Percentiles rank a stretch among this genome's conserved stretches.
Evolutionary conservation across 208 protist species (phyloP).

Genomic region (Angomonas ambiguus): DNA sequence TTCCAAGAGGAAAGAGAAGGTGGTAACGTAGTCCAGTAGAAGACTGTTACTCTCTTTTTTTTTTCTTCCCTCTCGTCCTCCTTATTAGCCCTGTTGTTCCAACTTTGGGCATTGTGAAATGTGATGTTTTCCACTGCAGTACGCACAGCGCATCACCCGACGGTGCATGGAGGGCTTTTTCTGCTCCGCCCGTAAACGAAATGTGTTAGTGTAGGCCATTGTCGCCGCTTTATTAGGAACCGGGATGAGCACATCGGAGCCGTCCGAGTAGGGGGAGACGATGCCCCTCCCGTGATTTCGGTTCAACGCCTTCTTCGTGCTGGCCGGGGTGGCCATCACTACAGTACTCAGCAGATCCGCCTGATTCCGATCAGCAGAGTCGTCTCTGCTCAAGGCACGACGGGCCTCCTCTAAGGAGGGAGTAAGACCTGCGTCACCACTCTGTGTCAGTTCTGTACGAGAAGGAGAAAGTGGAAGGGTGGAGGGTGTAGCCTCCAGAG

Average conservation of each 20-base stretch:
- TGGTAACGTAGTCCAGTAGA: constrained; percentile 5
- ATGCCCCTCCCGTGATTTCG: background rate
- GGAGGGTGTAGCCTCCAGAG: background rate
- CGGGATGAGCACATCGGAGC: constrained; percentile 20
- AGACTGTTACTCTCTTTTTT: background rate
- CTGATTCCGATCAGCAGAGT: too few relatives aligned
- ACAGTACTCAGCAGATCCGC: background rate
- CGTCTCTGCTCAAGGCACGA: background rate
- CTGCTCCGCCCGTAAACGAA: constrained; percentile 35
- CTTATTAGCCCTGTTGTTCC: constrained; percentile 3
- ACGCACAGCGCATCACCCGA: constrained; percentile 62
- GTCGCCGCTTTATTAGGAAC: constrained; percentile 55
- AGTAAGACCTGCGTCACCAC: background rate
- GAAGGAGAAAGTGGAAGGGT: background rate
- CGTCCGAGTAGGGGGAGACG: background rate
- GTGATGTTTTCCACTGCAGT: constrained; percentile 75
- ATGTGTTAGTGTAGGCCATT: constrained; percentile 27
- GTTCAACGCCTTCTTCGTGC: background rate
- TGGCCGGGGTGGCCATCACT: background rate
- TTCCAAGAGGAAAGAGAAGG: background rate
- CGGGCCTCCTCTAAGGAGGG: background rate
- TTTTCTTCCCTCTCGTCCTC: background rate
- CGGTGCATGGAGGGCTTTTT: constrained; percentile 57
- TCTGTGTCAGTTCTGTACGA: background rate
- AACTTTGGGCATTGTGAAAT: constrained; percentile 63